phyloP scores from a whole-genome alignment of 768 basidiomycete species.

The Coprinopsis cinerea region DNA sequence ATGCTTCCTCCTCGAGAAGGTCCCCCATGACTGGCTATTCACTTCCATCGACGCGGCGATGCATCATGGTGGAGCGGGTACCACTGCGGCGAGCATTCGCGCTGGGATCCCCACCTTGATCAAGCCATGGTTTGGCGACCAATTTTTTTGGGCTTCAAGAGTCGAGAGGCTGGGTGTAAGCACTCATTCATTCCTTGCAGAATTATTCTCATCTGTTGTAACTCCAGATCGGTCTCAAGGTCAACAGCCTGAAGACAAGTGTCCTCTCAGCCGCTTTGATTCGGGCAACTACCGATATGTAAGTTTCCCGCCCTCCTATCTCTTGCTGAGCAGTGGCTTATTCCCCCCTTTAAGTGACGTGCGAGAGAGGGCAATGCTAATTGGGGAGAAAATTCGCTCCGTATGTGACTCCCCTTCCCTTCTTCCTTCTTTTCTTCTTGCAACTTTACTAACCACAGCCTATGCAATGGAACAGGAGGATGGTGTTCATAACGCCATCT shows the following conservation, averaged over 20 bases:
- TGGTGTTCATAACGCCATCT: slow-evolving; percentile 53
- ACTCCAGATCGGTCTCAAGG: slow-evolving; percentile 16
- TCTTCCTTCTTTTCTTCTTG: not conserved
- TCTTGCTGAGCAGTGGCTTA: not conserved
- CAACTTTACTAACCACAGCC: not conserved
- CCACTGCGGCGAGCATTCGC: slow-evolving; percentile 61
- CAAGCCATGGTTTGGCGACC: slow-evolving; percentile 68
- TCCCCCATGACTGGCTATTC: slow-evolving; percentile 67
- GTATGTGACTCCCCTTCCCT: slow-evolving; percentile 17
- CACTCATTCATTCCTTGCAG: slow-evolving; percentile 7
- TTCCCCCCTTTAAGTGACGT: slow-evolving; percentile 33
- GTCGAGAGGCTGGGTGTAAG: slow-evolving; percentile 57
- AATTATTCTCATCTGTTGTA: slow-evolving; percentile 17
- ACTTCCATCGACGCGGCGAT: slow-evolving; percentile 54
- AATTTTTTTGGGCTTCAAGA: slow-evolving; percentile 61
- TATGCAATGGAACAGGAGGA: slow-evolving; percentile 39
- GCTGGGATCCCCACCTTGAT: slow-evolving; percentile 64
- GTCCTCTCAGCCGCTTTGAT: slow-evolving; percentile 51
- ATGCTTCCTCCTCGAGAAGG: slow-evolving; percentile 53
- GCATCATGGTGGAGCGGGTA: slow-evolving; percentile 69
- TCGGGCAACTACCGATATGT: slow-evolving; percentile 50
- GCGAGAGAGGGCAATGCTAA: slow-evolving; percentile 52
- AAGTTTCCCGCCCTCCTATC: slow-evolving; percentile 13
- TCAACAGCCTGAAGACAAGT: slow-evolving; percentile 38
- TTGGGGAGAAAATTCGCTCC: slow-evolving; percentile 30